phyloP scores from a whole-genome alignment of 2,329 filamentous ascomycete species.

The Pseudogymnoascus sp. region DNA sequence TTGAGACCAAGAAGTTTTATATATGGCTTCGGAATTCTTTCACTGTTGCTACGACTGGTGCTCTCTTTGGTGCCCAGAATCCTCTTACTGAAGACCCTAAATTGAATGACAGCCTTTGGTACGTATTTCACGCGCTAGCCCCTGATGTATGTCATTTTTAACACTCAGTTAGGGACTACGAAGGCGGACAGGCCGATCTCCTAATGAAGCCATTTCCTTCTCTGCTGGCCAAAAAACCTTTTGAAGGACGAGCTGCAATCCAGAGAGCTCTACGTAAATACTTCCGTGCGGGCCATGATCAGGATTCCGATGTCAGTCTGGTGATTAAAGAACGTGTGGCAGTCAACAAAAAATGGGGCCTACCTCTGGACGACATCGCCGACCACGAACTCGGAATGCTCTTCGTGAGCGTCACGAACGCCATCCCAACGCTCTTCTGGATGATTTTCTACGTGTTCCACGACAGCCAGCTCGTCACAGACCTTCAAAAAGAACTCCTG shows the following conservation, averaged over 20 bases:
- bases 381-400: constrained; percentile 28
- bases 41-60: constrained; percentile 32
- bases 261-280: constrained; percentile 30
- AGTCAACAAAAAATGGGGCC: constrained; percentile 25
- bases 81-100: constrained; percentile 32
- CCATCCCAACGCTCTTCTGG: constrained; percentile 35
- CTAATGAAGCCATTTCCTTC: constrained; percentile 29
- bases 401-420: constrained; percentile 28
- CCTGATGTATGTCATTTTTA: constrained; percentile 2
- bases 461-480: constrained; percentile 21
- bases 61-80: constrained; percentile 38
- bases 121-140: constrained; percentile 12
- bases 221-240: constrained; percentile 28
- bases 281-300: constrained; percentile 27
- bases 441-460: constrained; percentile 27
- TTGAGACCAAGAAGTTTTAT: constrained; percentile 33
- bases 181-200: constrained; percentile 25
- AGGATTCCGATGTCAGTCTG: constrained; percentile 23
- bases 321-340: constrained; percentile 27
- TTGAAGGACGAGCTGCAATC: constrained; percentile 31
- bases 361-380: constrained; percentile 26
- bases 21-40: constrained; percentile 33
- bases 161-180: constrained; percentile 23
- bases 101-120: constrained; percentile 35
- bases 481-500: constrained; percentile 28